Base-by-base conservation (phyloP, 2,329 filamentous ascomycete species). In the Penicillium thymicola region DNA sequence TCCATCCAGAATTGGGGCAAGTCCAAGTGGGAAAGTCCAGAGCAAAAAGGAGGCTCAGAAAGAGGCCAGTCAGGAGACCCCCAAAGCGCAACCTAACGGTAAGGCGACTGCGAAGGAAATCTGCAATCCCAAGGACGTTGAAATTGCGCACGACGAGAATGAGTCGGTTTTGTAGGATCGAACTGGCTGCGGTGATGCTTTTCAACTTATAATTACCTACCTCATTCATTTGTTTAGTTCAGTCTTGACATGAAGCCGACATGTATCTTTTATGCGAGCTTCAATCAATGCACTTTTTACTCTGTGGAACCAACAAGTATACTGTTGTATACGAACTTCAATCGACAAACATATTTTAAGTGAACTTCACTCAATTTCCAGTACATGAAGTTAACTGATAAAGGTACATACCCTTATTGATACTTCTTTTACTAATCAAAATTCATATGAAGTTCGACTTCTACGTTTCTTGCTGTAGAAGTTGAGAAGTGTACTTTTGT, bases 1-100 rank as follows among this genome's bases (percentile, higher is more conserved):
- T 40, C 55, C 62, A 30, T 59, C 65, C 38, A 71, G 65, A 30
- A 40, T 68, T n/a, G 60, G 68, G 27, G 59, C 65, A n/a, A 75
- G 69, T 37, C 72, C 71, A 0, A 73, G 65, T 46, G 63, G 62
- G 4, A 65, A 68, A 25, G 55, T 75, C 42, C 71, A 66, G 47
- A 63, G 72, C 49, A 68, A 66, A 42, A 75, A 75, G 53, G 72
- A 75, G 52, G 60, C 61, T 10, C 47, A 63, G 38, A 59, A 61
- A 44, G 55, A 60, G 34, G 62, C 65, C 25, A 63, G 59, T 32
- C 68, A 67, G 47, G 68, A 67, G 21, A 67, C 49, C 2, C 50
- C 55, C 13, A 60, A 64, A 47, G 54, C 55, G 32, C 30, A 51
- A 30, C 44, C 49, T 9, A 45, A 45, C 8, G 16, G 16, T 18